These are phyloP conservation scores for Pseudocohnilembus persalinus DNA, from an alignment of 169 alveolate genomes.

Conservation along the genomic window DNA sequence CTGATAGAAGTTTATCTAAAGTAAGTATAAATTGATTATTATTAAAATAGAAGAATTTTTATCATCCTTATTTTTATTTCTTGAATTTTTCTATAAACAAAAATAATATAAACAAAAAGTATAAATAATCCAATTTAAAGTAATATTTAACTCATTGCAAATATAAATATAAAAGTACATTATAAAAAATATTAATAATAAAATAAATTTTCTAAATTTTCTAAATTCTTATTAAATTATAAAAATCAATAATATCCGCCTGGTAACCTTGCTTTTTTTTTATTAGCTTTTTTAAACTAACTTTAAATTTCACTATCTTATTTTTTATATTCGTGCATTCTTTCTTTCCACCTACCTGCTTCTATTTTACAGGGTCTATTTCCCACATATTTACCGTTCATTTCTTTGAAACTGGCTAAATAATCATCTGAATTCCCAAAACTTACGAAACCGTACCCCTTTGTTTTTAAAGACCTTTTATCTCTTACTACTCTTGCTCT, in stretches of 20 bases:
- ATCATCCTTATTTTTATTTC: too few species aligned
- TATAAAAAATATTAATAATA: too few species aligned
- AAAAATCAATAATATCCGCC: not conserved
- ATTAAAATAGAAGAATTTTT: too few species aligned
- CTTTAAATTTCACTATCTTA: conserved; percentile 16
- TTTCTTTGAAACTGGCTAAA: conserved; percentile 93
- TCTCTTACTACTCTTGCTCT: conserved; percentile 95
- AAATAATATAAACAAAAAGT: too few species aligned
- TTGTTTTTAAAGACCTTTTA: conserved; percentile 93
- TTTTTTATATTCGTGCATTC: conserved; percentile 60
- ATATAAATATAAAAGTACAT: too few species aligned
- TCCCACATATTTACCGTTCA: conserved; percentile 95
- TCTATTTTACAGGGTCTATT: conserved; percentile 93
- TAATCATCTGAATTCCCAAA: conserved; percentile 91
- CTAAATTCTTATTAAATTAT: not conserved
- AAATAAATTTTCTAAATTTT: too few species aligned
- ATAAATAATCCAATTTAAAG: too few species aligned
- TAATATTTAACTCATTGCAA: too few species aligned
- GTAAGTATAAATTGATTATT: too few species aligned
- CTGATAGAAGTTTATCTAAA: too few species aligned
- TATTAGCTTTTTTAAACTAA: too few species aligned
- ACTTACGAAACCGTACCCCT: conserved; percentile 97
- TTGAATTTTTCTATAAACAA: too few species aligned
- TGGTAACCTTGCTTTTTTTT: not conserved
- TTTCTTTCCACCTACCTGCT: conserved; percentile 94